phyloP scores from a whole-genome alignment of 2,329 filamentous ascomycete species.

The Hymenoscyphus occultus region DNA sequence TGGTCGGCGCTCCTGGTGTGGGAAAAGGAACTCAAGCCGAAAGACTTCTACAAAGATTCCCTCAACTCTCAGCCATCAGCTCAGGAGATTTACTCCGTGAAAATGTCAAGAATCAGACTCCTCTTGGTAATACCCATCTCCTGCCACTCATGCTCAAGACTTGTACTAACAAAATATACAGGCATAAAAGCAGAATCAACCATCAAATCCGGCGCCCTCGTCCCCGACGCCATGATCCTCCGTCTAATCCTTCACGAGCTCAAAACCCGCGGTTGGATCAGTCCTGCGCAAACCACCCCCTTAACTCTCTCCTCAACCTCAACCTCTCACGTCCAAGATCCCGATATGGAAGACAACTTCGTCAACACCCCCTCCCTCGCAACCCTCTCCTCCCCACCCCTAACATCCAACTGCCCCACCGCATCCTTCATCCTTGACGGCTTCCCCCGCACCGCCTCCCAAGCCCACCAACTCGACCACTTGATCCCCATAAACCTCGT shows the following conservation, averaged over 20 bases:
- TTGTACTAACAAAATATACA: slow-evolving; percentile 37
- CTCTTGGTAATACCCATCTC: slow-evolving; percentile 66
- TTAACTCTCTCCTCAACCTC: slow-evolving; percentile 36
- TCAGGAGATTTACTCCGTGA: slow-evolving; percentile 88
- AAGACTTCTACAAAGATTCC: slow-evolving; percentile 80
- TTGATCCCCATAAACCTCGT: slow-evolving; percentile 94
- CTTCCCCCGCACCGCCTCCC: slow-evolving; percentile 82
- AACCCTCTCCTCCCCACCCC: slow-evolving; percentile 39
- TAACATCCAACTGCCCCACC: slow-evolving; percentile 63
- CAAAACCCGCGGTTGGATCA: slow-evolving; percentile 79
- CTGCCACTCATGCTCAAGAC: slow-evolving; percentile 17
- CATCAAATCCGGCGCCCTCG: slow-evolving; percentile 86
- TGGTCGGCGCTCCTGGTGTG: slow-evolving; percentile 86
- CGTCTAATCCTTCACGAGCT: slow-evolving; percentile 91
- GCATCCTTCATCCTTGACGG: slow-evolving; percentile 95
- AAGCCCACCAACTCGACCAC: slow-evolving; percentile 73
- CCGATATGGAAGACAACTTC: slow-evolving; percentile 30
- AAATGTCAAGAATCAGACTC: slow-evolving; percentile 86
- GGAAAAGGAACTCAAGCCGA: slow-evolving; percentile 97
- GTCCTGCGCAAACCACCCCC: slow-evolving; percentile 40
- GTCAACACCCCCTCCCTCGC: slow-evolving; percentile 34
- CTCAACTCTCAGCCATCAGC: slow-evolving; percentile 85
- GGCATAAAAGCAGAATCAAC: slow-evolving; percentile 86
- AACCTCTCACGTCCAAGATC: slow-evolving; percentile 39
- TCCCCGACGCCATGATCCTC: slow-evolving; percentile 87